Percentiles rank a stretch among this genome's conserved stretches.
These are phyloP conservation scores for Calcarisporium arbuscula DNA, from an alignment of 2,329 filamentous ascomycete species.

Conservation along the genomic window DNA sequence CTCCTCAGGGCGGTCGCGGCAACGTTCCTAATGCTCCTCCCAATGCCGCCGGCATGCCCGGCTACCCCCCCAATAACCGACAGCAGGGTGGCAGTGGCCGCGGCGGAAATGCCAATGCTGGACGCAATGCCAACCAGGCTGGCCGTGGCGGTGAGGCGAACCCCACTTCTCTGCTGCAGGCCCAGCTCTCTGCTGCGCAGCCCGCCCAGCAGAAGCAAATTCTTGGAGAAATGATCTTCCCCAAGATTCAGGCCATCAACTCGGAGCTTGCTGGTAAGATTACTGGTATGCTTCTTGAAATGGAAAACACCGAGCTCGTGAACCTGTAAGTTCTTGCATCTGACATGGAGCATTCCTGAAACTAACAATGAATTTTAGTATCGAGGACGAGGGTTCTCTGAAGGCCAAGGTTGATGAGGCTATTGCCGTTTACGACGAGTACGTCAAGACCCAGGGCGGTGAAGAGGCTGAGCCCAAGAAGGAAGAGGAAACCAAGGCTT, in stretches of 20 bases:
- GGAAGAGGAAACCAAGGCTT: slow-evolving; percentile 45
- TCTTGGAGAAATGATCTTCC: slow-evolving; percentile 94
- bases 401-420: slow-evolving; percentile 97
- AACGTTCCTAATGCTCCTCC: slow-evolving; percentile 70
- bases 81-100: slow-evolving; percentile 46
- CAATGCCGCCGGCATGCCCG: slow-evolving; percentile 50
- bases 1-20: slow-evolving; percentile 62
- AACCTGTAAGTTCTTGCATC: slow-evolving; percentile 69
- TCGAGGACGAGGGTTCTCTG: slow-evolving; percentile 82
- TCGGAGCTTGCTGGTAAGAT: slow-evolving; percentile 97
- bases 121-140: slow-evolving; percentile 40
- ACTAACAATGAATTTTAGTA: slow-evolving; percentile 44
- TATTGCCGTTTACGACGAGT: slow-evolving; percentile 95
- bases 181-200: slow-evolving; percentile 49
- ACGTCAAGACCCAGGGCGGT: slow-evolving; percentile 75
- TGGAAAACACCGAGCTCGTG: slow-evolving; percentile 93
- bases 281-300: slow-evolving; percentile 98
- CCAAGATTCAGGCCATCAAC: slow-evolving; percentile 94
- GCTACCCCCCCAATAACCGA: slow-evolving; percentile 51
- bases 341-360: slow-evolving; percentile 7
- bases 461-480: slow-evolving; percentile 34
- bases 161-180: slow-evolving; percentile 40
- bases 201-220: slow-evolving; percentile 95
- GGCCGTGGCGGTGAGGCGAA: slow-evolving; percentile 35
- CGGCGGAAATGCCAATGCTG: slow-evolving; percentile 32